Base-by-base conservation (phyloP, 2,329 filamentous ascomycete species). In the Penicillium sp. region DNA sequence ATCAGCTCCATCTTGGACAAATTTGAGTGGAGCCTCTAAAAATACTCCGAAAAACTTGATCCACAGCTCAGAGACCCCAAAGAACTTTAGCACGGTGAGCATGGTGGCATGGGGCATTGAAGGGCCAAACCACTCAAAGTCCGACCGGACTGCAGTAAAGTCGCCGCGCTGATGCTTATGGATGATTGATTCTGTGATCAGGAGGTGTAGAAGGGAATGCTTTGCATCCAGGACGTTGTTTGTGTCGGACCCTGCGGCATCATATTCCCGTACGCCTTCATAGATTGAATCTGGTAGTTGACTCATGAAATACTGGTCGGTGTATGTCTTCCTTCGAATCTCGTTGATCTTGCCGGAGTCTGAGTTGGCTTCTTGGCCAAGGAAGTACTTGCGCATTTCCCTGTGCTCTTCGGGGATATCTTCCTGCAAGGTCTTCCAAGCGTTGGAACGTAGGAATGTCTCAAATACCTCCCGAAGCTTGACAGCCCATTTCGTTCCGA, bases 101-200 rank as follows among this genome's bases (percentile, higher is more conserved):
- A 89, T 80, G 0, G 85, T 86, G 29, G 80, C 71, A 64, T 90
- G 87, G 2, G 85, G 79, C 15, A 88, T 72, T 5, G 80, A 81
- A 0, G 84, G 81, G 0, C 82, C 82, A 57, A 86, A 84, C 75
- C 81, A 84, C 45, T 80, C 76, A 62, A 87, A 86, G 64, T 86
- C 84, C 0, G 82, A 83, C 13, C 83, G 79, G 40, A 87, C 71
- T 3, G 84, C 80, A 1, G 82, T 81, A 50, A 84, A 78, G 21
- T 82, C 74, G 10, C 78, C 77, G 42, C 80, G 75, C 1, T 83
- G 63, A 21, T 76, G 72, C 27, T 73, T 80, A 57, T 81, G 77
- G 37, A 87, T 63, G 37, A 84, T 70, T 15, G 84, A 78, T 63
- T 86, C 84, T 8, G 83, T 80, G 29, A 84, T 79, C 6, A 85